Conservation (phyloP, 495 filamentous ascomycete genomes). For the Penicillium canescens region DNA sequence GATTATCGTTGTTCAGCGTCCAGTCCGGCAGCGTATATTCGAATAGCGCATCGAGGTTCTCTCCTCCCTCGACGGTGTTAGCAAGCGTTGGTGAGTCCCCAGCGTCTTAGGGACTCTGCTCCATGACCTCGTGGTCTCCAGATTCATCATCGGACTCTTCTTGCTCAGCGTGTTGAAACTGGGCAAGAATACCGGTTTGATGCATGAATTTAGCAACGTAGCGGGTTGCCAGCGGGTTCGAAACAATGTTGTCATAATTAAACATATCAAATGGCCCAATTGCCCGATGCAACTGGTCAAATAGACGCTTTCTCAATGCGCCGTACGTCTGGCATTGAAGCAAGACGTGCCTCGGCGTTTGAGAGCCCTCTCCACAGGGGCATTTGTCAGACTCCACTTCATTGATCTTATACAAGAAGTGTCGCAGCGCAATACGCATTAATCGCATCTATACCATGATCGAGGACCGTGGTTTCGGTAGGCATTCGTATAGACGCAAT, state of each 20-base stretch:
- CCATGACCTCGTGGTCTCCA: no score
- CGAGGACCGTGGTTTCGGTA: background rate
- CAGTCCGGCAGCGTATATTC: no score
- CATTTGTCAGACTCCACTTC: background rate
- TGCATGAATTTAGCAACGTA: background rate
- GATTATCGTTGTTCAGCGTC: no score
- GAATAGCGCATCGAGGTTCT: no score
- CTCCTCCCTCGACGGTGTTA: no score
- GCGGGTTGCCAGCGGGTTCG: background rate
- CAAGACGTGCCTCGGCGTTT: background rate
- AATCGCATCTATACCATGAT: background rate
- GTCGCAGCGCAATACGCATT: background rate
- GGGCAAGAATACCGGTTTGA: constrained; percentile 4
- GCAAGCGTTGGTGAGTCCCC: no score
- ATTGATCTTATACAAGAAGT: constrained; percentile 1
- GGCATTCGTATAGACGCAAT: background rate
- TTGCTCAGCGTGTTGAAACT: no score
- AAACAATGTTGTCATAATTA: background rate
- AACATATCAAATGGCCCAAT: background rate
- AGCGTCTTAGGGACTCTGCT: no score
- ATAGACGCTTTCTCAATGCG: background rate
- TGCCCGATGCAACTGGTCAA: background rate
- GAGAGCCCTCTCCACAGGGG: background rate
- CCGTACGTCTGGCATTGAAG: background rate
- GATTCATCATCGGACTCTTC: no score